Base-by-base conservation (phyloP, 2,329 filamentous ascomycete genomes). In the Thielaviopsis musarum region DNA sequence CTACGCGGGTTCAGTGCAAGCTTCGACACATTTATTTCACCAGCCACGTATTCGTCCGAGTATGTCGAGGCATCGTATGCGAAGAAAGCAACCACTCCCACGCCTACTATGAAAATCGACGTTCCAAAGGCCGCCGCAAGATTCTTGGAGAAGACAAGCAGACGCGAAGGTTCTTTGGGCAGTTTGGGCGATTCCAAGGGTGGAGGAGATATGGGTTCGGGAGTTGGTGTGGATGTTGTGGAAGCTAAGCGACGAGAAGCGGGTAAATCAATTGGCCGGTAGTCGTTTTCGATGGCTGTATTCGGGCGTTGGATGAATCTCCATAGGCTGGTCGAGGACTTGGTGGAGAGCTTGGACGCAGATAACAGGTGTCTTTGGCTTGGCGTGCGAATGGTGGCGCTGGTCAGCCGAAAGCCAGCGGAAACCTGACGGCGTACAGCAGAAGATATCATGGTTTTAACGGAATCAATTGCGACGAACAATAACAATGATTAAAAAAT, bases 41-140 rank as follows among this genome's bases (percentile, higher is more conserved):
- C 74, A 26, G 78, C 77, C 6, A 77, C 80, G 1, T 80, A 73
- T 54, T 84, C 77, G 64, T 90, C 85, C 61, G 81, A 83, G 74
- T 98, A 98, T 15, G 93, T 98, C 54, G 83, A 85, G 10, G 91
- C 85, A 74, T 98, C 93, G 73, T 95, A 98, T 65, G 93, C 66
- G 73, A 98, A 98, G 76, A 98, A 96, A 55, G 77, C 86, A 21
- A 90, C 71, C 6, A 97, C 77, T 5, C 87, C 77, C 3, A 78
- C 73, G 38, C 86, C 84, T 59, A 87, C 70, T 56, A 91, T 77
- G 7, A 84, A 75, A 45, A 93, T 77, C 56, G 91, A 87, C 61
- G 87, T 83, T 48, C 93, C 93, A 22, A 88, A 71, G 66, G 80
- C 80, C 2, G 86, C 82, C 38, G 90, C 85, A 34, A 80, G 76